Conservation (phyloP, 2,329 filamentous ascomycete species). For the Pezicula neosporulosa region DNA sequence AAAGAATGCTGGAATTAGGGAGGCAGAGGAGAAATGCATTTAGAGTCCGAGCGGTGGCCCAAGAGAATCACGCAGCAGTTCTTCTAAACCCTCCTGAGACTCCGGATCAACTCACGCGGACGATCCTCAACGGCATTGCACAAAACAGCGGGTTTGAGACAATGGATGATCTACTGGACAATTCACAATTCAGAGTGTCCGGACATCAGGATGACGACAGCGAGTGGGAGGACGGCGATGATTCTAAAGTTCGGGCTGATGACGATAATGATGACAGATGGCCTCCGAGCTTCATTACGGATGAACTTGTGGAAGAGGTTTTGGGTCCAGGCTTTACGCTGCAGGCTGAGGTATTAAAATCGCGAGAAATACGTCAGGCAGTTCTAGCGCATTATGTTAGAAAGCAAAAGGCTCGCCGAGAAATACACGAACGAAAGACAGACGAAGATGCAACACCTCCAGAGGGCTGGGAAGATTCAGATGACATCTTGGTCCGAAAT, state of each 20-base stretch:
- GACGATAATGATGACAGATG: constrained; percentile 14
- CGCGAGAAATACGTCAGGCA: constrained; percentile 12
- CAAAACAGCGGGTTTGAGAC: neutral
- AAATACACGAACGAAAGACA: constrained; percentile 70
- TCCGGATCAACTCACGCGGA: constrained; percentile 13
- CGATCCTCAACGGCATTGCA: neutral
- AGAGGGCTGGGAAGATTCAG: constrained; percentile 57
- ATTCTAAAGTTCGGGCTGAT: constrained; percentile 6
- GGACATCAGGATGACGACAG: constrained; percentile 5
- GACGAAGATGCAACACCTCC: constrained; percentile 72
- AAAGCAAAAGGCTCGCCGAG: constrained; percentile 17
- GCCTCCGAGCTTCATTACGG: constrained; percentile 21
- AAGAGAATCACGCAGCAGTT: constrained; percentile 7
- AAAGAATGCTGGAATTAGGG: constrained; percentile 4
- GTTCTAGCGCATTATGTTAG: constrained; percentile 22
- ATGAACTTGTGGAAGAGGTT: constrained; percentile 26
- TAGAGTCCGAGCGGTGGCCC: constrained; percentile 18
- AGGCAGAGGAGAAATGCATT: constrained; percentile 2
- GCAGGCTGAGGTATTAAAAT: constrained; percentile 16
- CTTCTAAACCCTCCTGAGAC: constrained; percentile 23
- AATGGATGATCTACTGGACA: neutral
- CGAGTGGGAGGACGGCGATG: constrained; percentile 11
- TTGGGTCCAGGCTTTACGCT: constrained; percentile 19
- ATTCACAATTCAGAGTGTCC: neutral
- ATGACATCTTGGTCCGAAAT: constrained; percentile 43